Base-by-base conservation (phyloP, 495 filamentous ascomycete species). In the Penicillium desertorum region DNA sequence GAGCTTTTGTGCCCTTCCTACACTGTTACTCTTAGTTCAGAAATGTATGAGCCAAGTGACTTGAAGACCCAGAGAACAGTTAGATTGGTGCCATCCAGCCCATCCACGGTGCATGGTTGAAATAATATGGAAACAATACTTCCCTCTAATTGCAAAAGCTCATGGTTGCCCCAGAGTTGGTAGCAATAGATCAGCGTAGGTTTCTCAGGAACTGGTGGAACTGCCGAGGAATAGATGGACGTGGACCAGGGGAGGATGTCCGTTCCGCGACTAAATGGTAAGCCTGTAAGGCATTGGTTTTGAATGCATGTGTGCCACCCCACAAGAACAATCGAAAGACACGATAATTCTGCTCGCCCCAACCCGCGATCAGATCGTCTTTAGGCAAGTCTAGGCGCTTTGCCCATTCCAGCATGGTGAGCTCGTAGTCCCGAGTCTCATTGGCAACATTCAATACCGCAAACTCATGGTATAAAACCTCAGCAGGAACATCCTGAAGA, bases 331-430 rank as follows among this genome's bases (percentile, higher is more conserved):
- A 14, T 4, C 60, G 60, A 42, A 59, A 59, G 2, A 62, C 23
- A 19, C 60, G 60, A 52, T 56, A 62, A 0, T 48, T 59, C 34
- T 56, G 44, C 12, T 59, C 51, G 3, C 60, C 60, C 56, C 51
- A 62, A 20, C 56, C 56, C 3, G 56, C 56, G 17, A 62, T 59
- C 16, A 62, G 32, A n/a, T 55, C 51, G 3, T 59, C 56, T 29
- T 52, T 59, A 1, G 51, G 41, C 22, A 25, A 10, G 44, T 62
- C 60, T 8, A 62, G 23, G 5, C 56, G 32, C 25, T 59, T 59
- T 4, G 60, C 56, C 60, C 60, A 62, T 56, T 62, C 56, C 41
- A 56, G 20, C 60, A 62, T 62, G 5, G 60, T 62, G 20, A 62
- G 46, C 34, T 59, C 46, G 56, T 62, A 62, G 23, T 62, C 60